Evolutionary conservation across 176 grass and related monocot genomes (phyloP).

Genomic region (Avena sativa): DNA sequence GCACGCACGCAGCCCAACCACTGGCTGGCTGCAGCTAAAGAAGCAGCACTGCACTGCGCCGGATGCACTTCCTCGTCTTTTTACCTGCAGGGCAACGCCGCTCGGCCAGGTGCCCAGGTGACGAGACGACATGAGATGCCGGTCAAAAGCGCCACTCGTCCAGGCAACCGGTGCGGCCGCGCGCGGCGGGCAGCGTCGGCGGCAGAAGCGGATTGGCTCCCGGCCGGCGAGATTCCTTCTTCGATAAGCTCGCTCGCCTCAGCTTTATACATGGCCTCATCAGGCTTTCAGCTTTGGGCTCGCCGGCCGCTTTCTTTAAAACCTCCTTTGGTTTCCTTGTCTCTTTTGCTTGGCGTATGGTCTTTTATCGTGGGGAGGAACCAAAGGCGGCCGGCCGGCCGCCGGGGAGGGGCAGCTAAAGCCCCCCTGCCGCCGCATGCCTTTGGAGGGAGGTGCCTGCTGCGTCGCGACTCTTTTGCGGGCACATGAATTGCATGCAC

Average conservation of each 20-base stretch:
- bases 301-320: background rate
- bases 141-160: slow-evolving; percentile 27
- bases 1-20: background rate
- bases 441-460: slow-evolving; percentile 21
- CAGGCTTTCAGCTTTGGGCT: background rate
- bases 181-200: slow-evolving; percentile 8
- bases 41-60: background rate
- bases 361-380: slow-evolving; percentile 47
- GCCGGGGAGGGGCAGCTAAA: background rate
- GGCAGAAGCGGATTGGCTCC: background rate
- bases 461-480: background rate
- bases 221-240: slow-evolving; percentile 17
- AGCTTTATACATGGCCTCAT: slow-evolving; percentile 30
- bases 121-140: background rate
- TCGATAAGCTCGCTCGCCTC: slow-evolving; percentile 10
- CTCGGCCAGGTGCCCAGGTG: background rate
- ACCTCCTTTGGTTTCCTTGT: slow-evolving; percentile 23
- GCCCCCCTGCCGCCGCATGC: background rate
- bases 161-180: background rate
- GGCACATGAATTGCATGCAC: slow-evolving; percentile 28
- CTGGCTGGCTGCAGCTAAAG: background rate
- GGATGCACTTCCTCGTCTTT: slow-evolving; percentile 14
- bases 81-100: background rate
- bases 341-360: background rate
- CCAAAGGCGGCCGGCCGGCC: too few relatives aligned